A percentile compares a stretch with the other conserved stretches of the same genome.
Conservation (phyloP, 352 stramenopile species). For the Phytophthora pini region DNA sequence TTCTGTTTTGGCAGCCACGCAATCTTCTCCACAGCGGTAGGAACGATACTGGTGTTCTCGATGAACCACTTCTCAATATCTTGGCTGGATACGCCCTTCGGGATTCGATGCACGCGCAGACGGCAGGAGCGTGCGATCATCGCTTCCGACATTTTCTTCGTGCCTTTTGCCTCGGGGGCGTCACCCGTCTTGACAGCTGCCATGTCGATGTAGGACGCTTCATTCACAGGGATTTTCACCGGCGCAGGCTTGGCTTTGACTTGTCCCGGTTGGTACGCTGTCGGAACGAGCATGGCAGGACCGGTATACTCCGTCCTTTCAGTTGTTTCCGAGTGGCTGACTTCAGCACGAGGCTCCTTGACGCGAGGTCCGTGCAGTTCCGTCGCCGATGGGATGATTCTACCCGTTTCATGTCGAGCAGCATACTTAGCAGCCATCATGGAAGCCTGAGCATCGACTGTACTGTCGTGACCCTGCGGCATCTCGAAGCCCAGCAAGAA, state of each 20-base stretch:
- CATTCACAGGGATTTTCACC: slow-evolving; percentile 32
- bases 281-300: slow-evolving; percentile 46
- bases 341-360: slow-evolving; percentile 9
- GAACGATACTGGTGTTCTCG: slow-evolving; percentile 66
- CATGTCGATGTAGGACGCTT: slow-evolving; percentile 43
- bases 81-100: slow-evolving; percentile 59
- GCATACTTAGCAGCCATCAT: slow-evolving; percentile 90
- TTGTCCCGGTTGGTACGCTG: slow-evolving; percentile 46
- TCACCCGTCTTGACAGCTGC: slow-evolving; percentile 21
- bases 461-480: slow-evolving; percentile 86
- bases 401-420: slow-evolving; percentile 53
- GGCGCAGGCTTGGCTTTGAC: not conserved
- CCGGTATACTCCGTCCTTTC: slow-evolving; percentile 32
- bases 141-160: slow-evolving; percentile 33
- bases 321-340: not conserved
- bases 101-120: slow-evolving; percentile 78
- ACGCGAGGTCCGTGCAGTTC: slow-evolving; percentile 65
- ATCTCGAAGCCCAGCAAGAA: slow-evolving; percentile 86
- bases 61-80: slow-evolving; percentile 83
- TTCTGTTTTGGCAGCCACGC: slow-evolving; percentile 67
- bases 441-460: slow-evolving; percentile 83
- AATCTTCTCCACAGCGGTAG: slow-evolving; percentile 71
- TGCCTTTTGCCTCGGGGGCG: slow-evolving; percentile 1
- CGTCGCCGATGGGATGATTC: slow-evolving; percentile 71
- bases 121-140: slow-evolving; percentile 67